Base-by-base conservation (phyloP, 2,329 filamentous ascomycete genomes). In the Daldinia sp. region DNA sequence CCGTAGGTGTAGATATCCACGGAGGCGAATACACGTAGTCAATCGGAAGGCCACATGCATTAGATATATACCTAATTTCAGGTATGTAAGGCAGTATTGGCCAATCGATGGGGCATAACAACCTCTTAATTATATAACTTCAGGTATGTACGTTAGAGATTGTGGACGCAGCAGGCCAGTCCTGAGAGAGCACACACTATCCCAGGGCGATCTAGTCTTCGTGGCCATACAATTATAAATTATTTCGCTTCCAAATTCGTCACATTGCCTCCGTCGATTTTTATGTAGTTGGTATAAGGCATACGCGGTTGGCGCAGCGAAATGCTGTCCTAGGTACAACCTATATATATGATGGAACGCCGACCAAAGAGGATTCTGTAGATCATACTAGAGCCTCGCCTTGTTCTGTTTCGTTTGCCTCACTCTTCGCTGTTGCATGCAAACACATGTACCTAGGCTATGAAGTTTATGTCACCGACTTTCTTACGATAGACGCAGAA, bases 281-380 rank as follows among this genome's bases (percentile, higher is more conserved):
- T 30, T 41, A 65, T 23, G 59, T 20, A 18, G 51, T 18, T 12
- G 12, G 44, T 50, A 63, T 13, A 58, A 39, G 33, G 1, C 48
- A 26, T 15, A 58, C 9, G 30, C 53, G 56, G 66, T 67, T 63
- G 54, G 44, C 63, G 48, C 41, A 46, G 53, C 54, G 33, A 35
- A 46, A 61, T 51, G 39, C 60, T 53, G 15, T 55, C 26, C 63
- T 57, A 37, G 44, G 48, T 20, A 10, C 30, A 13, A 10, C 63
- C 48, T 44, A 56, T 65, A 70, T 65, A 70, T 63, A 44, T 23
- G 33, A 68, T 60, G 39, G 23, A 39, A 54, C 26, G 55, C 56
- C 64, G 63, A 65, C 15, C 55, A 42, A 58, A 23, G 33, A 42
- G 10, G 33, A 63, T 61, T 50, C 67, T 59, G 60, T 48, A 67